Evolutionary conservation across 108 stramenopile genomes (phyloP).

Genomic region (Cyclotella choctawhatcheeana): DNA sequence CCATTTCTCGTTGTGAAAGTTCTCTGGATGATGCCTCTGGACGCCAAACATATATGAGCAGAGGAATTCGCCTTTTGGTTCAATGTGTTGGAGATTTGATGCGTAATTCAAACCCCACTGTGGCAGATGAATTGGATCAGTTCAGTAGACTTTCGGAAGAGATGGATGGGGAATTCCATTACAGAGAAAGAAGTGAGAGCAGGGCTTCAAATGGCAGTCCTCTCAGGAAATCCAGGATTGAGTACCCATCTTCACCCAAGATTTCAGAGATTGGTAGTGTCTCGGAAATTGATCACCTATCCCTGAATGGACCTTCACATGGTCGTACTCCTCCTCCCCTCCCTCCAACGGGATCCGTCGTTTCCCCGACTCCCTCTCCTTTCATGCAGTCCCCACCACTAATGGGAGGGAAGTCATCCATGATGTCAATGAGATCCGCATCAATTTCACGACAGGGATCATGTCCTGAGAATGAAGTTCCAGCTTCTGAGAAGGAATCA

Average conservation of each 20-base stretch:
- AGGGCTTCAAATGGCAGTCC: background rate
- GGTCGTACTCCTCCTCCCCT: conserved; percentile 7
- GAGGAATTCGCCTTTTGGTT: conserved; percentile 44
- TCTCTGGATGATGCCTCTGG: conserved; percentile 42
- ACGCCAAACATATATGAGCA: conserved; percentile 46
- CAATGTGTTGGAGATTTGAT: conserved; percentile 50
- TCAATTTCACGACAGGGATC: conserved; percentile 29
- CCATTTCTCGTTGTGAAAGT: conserved; percentile 48
- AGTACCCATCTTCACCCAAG: conserved; percentile 40
- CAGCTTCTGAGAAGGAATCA: conserved; percentile 24
- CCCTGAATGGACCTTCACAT: conserved; percentile 20
- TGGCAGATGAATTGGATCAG: conserved; percentile 47
- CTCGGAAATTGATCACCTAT: conserved; percentile 18
- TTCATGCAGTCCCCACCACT: conserved; percentile 6
- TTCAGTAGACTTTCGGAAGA: conserved; percentile 40
- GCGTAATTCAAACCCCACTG: conserved; percentile 24
- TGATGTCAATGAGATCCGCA: conserved; percentile 13
- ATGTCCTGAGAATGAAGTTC: conserved; percentile 21
- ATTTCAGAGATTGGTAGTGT: conserved; percentile 45
- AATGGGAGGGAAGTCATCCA: background rate
- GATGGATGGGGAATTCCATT: conserved; percentile 37
- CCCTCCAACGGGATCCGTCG: background rate
- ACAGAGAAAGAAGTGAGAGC: background rate
- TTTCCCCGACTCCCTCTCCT: conserved; percentile 12
- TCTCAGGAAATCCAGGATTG: conserved; percentile 3